Evolutionary conservation across 345 rosid genomes (phyloP), one percentile per base, ranked within the genome.

Genomic region (Crucihimalaya himalaica): DNA sequence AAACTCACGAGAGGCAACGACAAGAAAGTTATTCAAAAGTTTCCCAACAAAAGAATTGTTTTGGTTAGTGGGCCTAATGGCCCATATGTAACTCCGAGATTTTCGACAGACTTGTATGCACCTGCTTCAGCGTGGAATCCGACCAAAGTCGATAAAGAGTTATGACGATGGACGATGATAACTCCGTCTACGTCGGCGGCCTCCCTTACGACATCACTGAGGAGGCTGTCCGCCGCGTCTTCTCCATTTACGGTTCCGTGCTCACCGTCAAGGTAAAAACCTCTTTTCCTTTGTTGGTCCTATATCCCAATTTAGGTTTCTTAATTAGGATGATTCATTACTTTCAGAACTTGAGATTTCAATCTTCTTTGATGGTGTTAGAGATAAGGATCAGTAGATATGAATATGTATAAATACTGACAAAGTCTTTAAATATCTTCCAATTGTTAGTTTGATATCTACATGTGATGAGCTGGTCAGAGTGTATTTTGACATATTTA

Each of bases 141-240:
- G 50, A 61, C n/a, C 34, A 11, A 55, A 52, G 64, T 60, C 51
- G 42, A 42, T 23, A 15, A 61, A 42, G 19, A 52, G 18, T 8
- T 16, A 93, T 93, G 98, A 88, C 96, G 77, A 69, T 94, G 60
- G 96, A 91, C 88, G 98, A 85, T 68, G 86, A 70, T 0, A 88
- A 84, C 68, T 91, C 96, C 23, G 92, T 94, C 37, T 94, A 94
- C 82, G 95, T 94, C 12, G 98, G 97, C 28, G 93, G 96, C 39
- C 88, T 94, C 8, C 90, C 98, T 8, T 89, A 86, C 84, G 81
- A 75, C 70, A 79, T 92, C 76, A 81, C 72, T 39, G 97, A 94
- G 61, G 88, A 85, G 45, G 69, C 83, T 73, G 68, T 91, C 76
- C 94, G 89, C 77, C 83, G 83, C 12, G 77, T 77, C 46, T 93